Evolutionary conservation across 2,329 filamentous ascomycete genomes (phyloP).

Genomic region (Ophiocordyceps camponoti-leonardi): DNA sequence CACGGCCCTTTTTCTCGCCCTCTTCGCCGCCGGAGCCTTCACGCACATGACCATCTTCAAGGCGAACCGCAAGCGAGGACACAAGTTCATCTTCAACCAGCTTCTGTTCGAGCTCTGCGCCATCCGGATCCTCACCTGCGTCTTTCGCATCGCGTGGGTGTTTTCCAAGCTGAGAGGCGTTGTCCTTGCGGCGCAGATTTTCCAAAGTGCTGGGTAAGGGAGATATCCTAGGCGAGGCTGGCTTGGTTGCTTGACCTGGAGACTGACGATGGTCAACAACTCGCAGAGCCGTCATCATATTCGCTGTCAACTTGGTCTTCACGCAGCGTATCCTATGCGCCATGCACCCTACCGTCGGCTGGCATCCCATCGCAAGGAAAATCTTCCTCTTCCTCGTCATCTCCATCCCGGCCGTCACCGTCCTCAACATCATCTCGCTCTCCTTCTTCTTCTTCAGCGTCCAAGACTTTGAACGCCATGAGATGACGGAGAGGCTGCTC

Average conservation of each 20-base stretch:
- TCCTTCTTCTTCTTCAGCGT: conserved; percentile 8
- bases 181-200: conserved; percentile 16
- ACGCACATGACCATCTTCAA: conserved; percentile 9
- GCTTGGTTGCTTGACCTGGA: too few species aligned
- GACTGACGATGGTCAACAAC: too few species aligned
- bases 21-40: conserved; percentile 9
- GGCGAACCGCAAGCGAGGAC: conserved; percentile 13
- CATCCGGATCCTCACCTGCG: conserved; percentile 15
- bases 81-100: conserved; percentile 20
- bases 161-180: conserved; percentile 9
- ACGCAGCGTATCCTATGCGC: conserved; percentile 20
- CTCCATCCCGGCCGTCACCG: conserved; percentile 11
- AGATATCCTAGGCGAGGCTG: too few species aligned
- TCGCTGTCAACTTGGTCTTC: conserved; percentile 20
- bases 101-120: conserved; percentile 20
- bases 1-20: conserved; percentile 8
- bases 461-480: not conserved
- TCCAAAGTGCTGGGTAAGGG: conserved; percentile 16
- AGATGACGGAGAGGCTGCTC: conserved; percentile 4
- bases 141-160: conserved; percentile 19
- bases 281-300: conserved; percentile 15
- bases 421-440: conserved; percentile 14
- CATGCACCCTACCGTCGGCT: conserved; percentile 17
- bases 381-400: conserved; percentile 8
- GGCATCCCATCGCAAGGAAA: conserved; percentile 12